Conservation (phyloP, 805 yeast genomes). For the Candida wancherniae region DNA sequence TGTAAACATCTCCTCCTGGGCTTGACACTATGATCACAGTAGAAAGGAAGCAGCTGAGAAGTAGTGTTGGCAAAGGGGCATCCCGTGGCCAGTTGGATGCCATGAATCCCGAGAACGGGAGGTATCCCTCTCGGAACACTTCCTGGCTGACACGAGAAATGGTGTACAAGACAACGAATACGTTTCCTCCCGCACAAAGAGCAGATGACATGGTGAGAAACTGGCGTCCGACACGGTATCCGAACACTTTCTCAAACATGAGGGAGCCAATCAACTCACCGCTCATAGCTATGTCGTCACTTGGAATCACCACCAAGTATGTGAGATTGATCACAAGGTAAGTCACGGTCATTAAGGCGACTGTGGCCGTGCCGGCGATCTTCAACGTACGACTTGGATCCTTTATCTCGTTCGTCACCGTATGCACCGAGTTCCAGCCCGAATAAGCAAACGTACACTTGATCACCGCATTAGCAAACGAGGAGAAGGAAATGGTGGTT, state of each 20-base stretch:
- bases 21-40: constrained; percentile 33
- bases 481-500: constrained; percentile 35
- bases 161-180: constrained; percentile 56
- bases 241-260: constrained; percentile 53
- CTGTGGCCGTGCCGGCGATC: constrained; percentile 57
- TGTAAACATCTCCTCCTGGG: constrained; percentile 49
- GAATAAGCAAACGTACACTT: constrained; percentile 56
- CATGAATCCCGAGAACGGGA: constrained; percentile 49
- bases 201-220: constrained; percentile 55
- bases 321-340: constrained; percentile 52
- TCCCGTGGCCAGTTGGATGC: constrained; percentile 53
- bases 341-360: constrained; percentile 43
- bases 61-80: constrained; percentile 51
- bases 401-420: constrained; percentile 56
- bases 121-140: constrained; percentile 56
- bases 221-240: constrained; percentile 47
- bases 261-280: constrained; percentile 59
- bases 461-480: constrained; percentile 51
- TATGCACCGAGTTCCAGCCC: constrained; percentile 63
- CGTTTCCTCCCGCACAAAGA: constrained; percentile 58
- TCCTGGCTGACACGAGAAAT: constrained; percentile 62
- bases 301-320: constrained; percentile 50
- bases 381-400: constrained; percentile 54
- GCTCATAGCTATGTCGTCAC: constrained; percentile 47
- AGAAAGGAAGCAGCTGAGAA: constrained; percentile 40